A percentile compares a stretch with the other conserved stretches of the same genome.
phyloP scores from a whole-genome alignment of 1,139 yeast genomes.

The Nakaseomyces bracarensis region DNA sequence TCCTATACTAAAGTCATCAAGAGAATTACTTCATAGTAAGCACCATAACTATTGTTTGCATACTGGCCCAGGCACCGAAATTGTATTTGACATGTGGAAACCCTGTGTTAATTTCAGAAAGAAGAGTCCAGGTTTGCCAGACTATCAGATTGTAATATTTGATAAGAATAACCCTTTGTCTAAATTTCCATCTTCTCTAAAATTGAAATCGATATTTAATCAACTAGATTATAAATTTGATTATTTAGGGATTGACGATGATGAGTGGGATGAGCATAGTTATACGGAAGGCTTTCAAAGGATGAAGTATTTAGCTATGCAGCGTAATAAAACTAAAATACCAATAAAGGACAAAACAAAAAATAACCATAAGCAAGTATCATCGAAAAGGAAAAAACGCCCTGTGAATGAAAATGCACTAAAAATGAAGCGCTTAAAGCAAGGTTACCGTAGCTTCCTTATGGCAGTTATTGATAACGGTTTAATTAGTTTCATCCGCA shows the following conservation, averaged over 20 bases:
- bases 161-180: conserved; percentile 38
- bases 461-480: conserved; percentile 70
- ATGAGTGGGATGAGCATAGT: conserved; percentile 22
- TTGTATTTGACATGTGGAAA: conserved; percentile 69
- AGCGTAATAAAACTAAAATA: conserved; percentile 17
- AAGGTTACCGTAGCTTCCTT: conserved; percentile 47
- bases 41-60: neutral
- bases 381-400: conserved; percentile 21
- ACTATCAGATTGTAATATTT: conserved; percentile 60
- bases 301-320: conserved; percentile 16
- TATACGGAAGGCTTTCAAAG: conserved; percentile 26
- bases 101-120: conserved; percentile 68
- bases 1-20: conserved; percentile 16
- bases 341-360: conserved; percentile 14
- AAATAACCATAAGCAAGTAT: conserved; percentile 30
- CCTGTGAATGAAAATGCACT: conserved; percentile 19
- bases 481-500: conserved; percentile 53
- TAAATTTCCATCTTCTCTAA: conserved; percentile 46
- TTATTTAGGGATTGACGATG: conserved; percentile 19
- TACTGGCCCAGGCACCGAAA: conserved; percentile 5
- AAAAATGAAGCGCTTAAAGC: conserved; percentile 32
- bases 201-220: conserved; percentile 23
- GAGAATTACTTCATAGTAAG: conserved; percentile 10
- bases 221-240: conserved; percentile 27
- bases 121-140: conserved; percentile 61